These are phyloP conservation scores for Umbelopsis sp. DNA, from an alignment of 371 early-diverging fungal species.

Conservation along the genomic window DNA sequence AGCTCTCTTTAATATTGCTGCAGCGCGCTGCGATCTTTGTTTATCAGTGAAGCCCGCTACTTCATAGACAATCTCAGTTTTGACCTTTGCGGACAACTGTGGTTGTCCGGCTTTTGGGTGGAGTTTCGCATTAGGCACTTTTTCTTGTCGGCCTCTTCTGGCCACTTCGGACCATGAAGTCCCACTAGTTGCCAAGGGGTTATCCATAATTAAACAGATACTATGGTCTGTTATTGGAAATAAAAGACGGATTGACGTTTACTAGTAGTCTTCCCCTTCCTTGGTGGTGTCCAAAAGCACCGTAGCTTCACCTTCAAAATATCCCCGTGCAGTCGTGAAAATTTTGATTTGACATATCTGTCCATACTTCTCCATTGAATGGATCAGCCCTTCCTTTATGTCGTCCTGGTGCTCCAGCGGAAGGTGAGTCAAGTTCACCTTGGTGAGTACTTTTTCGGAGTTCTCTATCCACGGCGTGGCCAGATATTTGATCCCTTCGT, in stretches of 20 bases:
- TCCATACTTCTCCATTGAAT: background rate
- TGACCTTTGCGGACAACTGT: background rate
- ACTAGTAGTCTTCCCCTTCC: too few relatives aligned
- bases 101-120: background rate
- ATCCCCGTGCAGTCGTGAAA: background rate
- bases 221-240: too few relatives aligned
- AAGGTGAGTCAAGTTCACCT: background rate
- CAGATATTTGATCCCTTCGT: background rate
- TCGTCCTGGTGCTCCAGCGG: background rate
- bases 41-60: background rate
- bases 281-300: too few relatives aligned
- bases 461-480: background rate
- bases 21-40: background rate
- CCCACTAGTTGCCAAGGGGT: background rate
- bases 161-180: slow-evolving; percentile 1
- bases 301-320: too few relatives aligned
- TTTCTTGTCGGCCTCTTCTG: background rate
- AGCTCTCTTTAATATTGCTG: background rate
- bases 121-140: background rate
- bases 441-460: background rate
- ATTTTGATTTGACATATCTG: background rate
- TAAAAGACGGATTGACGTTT: too few relatives aligned
- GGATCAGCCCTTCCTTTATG: background rate
- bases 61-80: background rate
- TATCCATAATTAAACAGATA: too few relatives aligned